Base-by-base conservation (phyloP, 768 basidiomycete genomes). In the Suillus bovinus region DNA sequence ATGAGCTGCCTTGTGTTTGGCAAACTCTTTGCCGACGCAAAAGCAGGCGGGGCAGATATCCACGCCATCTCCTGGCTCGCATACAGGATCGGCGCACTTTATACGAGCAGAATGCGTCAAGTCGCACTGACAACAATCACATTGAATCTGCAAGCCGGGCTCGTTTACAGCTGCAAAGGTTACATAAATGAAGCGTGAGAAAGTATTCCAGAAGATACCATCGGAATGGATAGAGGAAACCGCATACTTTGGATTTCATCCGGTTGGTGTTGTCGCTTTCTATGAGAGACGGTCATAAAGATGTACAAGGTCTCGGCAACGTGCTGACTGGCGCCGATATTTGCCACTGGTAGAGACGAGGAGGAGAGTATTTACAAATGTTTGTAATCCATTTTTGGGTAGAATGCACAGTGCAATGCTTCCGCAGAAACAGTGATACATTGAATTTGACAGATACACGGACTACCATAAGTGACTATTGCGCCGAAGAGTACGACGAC, bases 31-130 rank as follows among this genome's bases (percentile, higher is more conserved):
- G 20, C 97, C 96, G 57, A 86, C 82, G 72, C 92, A 93, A 77
- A 98, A 98, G 76, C 97, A 99, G 33, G 82, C 72, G 8, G 95
- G 94, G 71, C 97, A 99, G 5, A 99, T 82, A 74, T 99, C 96
- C 61, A 97, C 89, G 20, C 95, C 95, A 49, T 89, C 86, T 29
- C 86, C 82, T 4, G 85, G 83, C 58, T 86, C 88, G 59, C 91
- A 94, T 42, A 77, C 79, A 6, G 86, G 83, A 74, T 93, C 91
- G 36, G 96, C 96, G 72, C 96, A 99, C 76, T 96, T 95, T 72
- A 99, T 94, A 64, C 96, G 90, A 64, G 97, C 87, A n/a, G 93
- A 93, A 72, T 98, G 94, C 4, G 97, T 98, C 67, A 99, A 83
- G 77, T 99, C 94, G 76, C 87, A 85, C 65, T 79, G 79, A 76